Evolutionary conservation across 164 flowering plant species (phyloP).

Genomic region (Nymphaea thermarum): DNA sequence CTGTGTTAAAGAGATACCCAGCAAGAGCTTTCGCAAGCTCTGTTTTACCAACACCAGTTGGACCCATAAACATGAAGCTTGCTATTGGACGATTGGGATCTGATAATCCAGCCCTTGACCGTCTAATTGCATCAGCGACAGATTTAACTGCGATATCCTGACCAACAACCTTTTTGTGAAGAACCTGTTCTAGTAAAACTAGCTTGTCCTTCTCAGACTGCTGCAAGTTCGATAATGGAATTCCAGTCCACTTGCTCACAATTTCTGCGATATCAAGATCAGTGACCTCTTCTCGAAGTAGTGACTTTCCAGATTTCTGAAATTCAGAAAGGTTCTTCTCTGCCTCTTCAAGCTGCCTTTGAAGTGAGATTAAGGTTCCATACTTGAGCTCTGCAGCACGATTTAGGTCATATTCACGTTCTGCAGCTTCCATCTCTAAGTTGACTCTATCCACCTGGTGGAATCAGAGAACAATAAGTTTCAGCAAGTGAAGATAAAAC

Average conservation of each 20-base stretch:
- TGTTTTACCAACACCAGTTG: conserved; percentile 98
- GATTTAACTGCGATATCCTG: conserved; percentile 89
- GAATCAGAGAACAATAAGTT: no score
- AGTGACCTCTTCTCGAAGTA: conserved; percentile 86
- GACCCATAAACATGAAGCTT: conserved; percentile 98
- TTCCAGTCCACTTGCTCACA: conserved; percentile 96
- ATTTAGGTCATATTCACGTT: conserved; percentile 73
- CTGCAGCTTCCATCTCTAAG: conserved; percentile 93
- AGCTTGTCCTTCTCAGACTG: conserved; percentile 88
- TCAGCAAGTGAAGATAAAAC: not conserved
- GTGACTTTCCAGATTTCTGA: conserved; percentile 51
- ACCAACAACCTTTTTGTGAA: conserved; percentile 81
- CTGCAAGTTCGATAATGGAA: conserved; percentile 79
- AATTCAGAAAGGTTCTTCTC: conserved; percentile 70
- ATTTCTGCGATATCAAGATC: conserved; percentile 88
- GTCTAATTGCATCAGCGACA: conserved; percentile 91
- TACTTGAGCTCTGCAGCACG: conserved; percentile 97
- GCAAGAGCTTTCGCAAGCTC: conserved; percentile 96
- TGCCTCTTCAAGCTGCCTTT: conserved; percentile 74
- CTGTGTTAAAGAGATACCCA: conserved; percentile 72
- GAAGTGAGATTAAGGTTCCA: conserved; percentile 76
- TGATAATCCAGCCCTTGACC: conserved; percentile 85
- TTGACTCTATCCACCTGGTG: conserved; percentile 85
- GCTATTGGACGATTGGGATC: conserved; percentile 91
- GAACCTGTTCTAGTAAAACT: conserved; percentile 54